Conservation (phyloP, 2,329 filamentous ascomycete species). For the Claviceps purpurea region DNA sequence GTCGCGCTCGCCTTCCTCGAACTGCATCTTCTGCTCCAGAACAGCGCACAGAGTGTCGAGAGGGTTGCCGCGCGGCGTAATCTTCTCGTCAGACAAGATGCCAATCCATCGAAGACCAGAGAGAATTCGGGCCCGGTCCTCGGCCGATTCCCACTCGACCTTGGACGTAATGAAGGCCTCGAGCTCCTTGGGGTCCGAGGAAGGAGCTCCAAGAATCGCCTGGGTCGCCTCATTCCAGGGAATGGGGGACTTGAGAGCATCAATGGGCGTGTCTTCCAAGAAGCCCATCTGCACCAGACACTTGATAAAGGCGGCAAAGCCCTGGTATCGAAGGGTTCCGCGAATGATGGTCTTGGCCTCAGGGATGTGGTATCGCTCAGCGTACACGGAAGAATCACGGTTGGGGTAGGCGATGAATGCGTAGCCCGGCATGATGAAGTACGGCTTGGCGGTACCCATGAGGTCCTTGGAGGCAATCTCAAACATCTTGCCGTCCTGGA, state of each 20-base stretch:
- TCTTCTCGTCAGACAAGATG: conserved; percentile 39
- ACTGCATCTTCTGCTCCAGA: conserved; percentile 86
- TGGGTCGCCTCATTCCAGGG: conserved; percentile 78
- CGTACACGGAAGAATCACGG: conserved; percentile 78
- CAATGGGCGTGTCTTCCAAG: conserved; percentile 56
- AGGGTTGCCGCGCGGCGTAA: conserved; percentile 62
- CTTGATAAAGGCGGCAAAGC: conserved; percentile 84
- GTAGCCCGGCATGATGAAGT: conserved; percentile 77
- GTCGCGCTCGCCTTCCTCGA: conserved; percentile 69
- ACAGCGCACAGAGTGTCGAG: conserved; percentile 84
- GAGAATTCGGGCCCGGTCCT: conserved; percentile 58
- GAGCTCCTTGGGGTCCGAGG: conserved; percentile 55
- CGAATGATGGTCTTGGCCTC: conserved; percentile 83
- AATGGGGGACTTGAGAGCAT: conserved; percentile 52
- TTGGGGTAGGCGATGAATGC: conserved; percentile 89
- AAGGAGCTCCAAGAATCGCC: conserved; percentile 58
- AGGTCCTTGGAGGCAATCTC: conserved; percentile 36
- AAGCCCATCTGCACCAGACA: conserved; percentile 83
- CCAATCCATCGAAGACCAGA: conserved; percentile 60
- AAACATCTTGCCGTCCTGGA: conserved; percentile 63
- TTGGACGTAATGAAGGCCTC: conserved; percentile 61
- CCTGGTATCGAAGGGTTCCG: conserved; percentile 69
- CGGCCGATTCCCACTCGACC: conserved; percentile 54
- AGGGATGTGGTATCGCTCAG: conserved; percentile 79
- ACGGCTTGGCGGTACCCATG: conserved; percentile 57